A percentile compares a stretch with the other conserved stretches of the same genome.
phyloP scores from a whole-genome alignment of 108 stramenopile genomes.

The Cyclotella cryptica region DNA sequence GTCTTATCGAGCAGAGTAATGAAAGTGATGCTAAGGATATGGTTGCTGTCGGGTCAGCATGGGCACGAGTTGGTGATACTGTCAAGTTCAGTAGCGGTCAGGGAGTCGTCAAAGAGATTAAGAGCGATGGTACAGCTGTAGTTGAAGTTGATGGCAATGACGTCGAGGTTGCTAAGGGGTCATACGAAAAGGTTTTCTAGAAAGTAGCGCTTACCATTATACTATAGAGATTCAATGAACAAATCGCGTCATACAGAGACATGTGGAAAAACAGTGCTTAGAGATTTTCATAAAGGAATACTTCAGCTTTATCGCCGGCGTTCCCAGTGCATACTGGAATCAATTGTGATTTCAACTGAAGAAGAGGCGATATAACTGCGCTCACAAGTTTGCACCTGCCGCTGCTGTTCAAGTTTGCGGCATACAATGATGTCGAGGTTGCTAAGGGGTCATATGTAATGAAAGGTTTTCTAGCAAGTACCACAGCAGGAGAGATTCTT shows the following conservation, averaged over 20 bases:
- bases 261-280: not conserved
- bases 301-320: no score
- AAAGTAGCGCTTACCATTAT: no score
- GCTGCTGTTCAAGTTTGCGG: no score
- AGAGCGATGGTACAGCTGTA: slow-evolving; percentile 66
- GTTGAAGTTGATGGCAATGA: slow-evolving; percentile 69
- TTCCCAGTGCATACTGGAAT: no score
- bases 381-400: no score
- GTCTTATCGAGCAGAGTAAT: slow-evolving; percentile 62
- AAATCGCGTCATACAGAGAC: not conserved
- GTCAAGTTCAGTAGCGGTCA: slow-evolving; percentile 78
- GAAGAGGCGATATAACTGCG: no score
- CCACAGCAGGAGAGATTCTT: not conserved
- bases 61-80: slow-evolving; percentile 90
- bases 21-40: slow-evolving; percentile 84
- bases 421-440: slow-evolving; percentile 56
- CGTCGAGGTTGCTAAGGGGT: slow-evolving; percentile 63
- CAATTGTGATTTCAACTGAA: no score
- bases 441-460: slow-evolving; percentile 60
- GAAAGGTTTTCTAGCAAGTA: slow-evolving; percentile 61
- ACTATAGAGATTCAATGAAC: not conserved
- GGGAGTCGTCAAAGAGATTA: slow-evolving; percentile 80
- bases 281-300: no score
- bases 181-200: slow-evolving; percentile 72
- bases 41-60: slow-evolving; percentile 90